Conservation (phyloP, 306 rosid genomes). For the Quercus wislizeni region DNA sequence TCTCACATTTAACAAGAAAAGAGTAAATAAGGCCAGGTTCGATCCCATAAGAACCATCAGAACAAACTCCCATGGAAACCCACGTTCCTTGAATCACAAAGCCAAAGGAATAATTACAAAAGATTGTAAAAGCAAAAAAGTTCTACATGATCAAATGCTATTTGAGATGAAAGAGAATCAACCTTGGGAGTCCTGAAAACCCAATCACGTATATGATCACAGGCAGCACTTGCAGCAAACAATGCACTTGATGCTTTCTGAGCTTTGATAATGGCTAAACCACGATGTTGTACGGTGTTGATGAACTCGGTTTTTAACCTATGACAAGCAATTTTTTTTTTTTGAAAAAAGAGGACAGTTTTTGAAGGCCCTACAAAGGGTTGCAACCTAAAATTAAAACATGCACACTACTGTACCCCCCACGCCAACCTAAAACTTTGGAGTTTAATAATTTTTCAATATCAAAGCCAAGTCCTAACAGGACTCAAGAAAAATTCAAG, state of each 20-base stretch:
- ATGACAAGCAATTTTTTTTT: neutral
- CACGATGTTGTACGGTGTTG: too few relatives aligned
- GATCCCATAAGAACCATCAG: constrained; percentile 87
- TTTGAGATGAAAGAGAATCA: too few relatives aligned
- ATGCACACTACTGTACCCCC: too few relatives aligned
- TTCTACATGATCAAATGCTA: neutral
- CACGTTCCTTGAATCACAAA: constrained; percentile 50
- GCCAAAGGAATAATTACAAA: neutral
- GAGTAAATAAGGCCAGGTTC: constrained; percentile 77
- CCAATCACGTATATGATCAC: too few relatives aligned
- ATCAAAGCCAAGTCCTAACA: too few relatives aligned
- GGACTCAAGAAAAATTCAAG: neutral
- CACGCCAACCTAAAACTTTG: too few relatives aligned
- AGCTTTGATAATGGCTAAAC: too few relatives aligned
- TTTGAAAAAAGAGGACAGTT: neutral
- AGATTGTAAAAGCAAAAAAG: neutral
- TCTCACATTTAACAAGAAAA: constrained; percentile 85
- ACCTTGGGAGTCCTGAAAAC: too few relatives aligned
- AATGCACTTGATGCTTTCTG: too few relatives aligned
- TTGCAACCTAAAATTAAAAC: too few relatives aligned
- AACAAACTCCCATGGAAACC: constrained; percentile 95
- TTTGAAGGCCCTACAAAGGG: neutral
- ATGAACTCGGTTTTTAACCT: constrained; percentile 64
- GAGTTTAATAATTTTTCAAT: too few relatives aligned
- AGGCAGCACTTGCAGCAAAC: too few relatives aligned